A percentile compares a stretch with the other conserved stretches of the same genome.
Evolutionary conservation across 2,329 filamentous ascomycete genomes (phyloP).

Genomic region (Clarireedia sp.): DNA sequence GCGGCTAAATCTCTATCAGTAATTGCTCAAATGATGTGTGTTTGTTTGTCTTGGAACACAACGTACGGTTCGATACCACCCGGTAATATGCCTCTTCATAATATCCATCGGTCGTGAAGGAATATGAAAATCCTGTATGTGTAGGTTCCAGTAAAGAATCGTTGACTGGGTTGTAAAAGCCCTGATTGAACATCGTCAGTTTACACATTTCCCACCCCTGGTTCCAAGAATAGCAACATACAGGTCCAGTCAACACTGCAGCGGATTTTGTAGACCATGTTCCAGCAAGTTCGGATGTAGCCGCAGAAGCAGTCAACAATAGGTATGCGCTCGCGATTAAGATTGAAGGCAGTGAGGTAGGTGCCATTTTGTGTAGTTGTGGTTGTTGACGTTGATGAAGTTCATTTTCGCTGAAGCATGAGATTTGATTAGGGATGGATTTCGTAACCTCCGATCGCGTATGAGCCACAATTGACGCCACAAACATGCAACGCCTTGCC

Average conservation of each 20-base stretch:
- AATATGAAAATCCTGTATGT: slow-evolving; percentile 64
- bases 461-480: slow-evolving; percentile 5
- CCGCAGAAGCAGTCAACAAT: slow-evolving; percentile 30
- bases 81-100: slow-evolving; percentile 66
- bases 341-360: slow-evolving; percentile 30
- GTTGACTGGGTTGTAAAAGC: slow-evolving; percentile 60
- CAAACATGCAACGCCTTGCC: neutral
- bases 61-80: slow-evolving; percentile 59
- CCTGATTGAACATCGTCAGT: slow-evolving; percentile 35
- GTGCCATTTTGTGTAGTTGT: slow-evolving; percentile 24
- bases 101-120: slow-evolving; percentile 59
- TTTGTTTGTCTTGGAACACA: neutral
- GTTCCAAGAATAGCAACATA: slow-evolving; percentile 36
- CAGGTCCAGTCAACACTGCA: slow-evolving; percentile 60
- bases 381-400: slow-evolving; percentile 6
- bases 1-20: slow-evolving; percentile 36
- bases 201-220: slow-evolving; percentile 10
- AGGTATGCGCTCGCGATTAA: slow-evolving; percentile 28
- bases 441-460: slow-evolving; percentile 3
- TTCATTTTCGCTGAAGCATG: neutral
- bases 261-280: slow-evolving; percentile 67
- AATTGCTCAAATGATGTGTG: slow-evolving; percentile 1
- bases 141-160: slow-evolving; percentile 59
- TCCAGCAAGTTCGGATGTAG: slow-evolving; percentile 48
- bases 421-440: slow-evolving; percentile 5